Evolutionary conservation across 345 rosid species (phyloP).

Genomic region (Alliaria petiolata): DNA sequence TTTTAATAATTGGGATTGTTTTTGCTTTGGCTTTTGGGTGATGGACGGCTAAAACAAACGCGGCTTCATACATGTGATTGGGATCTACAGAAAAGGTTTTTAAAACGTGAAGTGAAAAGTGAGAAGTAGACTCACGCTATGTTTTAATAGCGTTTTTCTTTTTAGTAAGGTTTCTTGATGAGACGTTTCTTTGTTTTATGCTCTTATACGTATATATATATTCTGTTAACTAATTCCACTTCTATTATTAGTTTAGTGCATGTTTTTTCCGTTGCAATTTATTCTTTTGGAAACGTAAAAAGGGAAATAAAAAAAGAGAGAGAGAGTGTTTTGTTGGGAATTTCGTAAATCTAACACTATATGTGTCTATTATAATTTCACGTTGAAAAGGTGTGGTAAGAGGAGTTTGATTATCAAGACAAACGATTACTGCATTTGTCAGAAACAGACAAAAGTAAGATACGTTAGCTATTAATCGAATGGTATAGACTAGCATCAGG

Average conservation of each 20-base stretch:
- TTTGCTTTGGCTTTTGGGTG: background rate
- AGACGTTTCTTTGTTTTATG: conserved; percentile 13
- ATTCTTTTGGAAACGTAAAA: background rate
- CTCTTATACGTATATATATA: background rate
- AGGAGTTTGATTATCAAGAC: background rate
- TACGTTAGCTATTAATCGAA: background rate
- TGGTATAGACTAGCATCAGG: background rate
- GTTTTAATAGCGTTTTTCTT: conserved; percentile 4
- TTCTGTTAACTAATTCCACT: background rate
- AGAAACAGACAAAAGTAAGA: background rate
- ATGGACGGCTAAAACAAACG: conserved; percentile 30
- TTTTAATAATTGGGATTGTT: conserved; percentile 3
- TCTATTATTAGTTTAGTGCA: conserved; percentile 3
- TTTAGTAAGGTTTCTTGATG: conserved; percentile 2
- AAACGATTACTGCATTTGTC: background rate
- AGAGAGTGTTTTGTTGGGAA: background rate
- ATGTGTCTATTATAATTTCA: too few relatives aligned
- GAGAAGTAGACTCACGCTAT: conserved; percentile 23
- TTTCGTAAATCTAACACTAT: background rate
- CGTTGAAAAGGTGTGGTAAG: background rate
- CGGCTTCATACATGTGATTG: conserved; percentile 32
- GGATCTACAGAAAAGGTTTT: conserved; percentile 10
- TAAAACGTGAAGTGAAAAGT: conserved; percentile 29
- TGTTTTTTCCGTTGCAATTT: conserved; percentile 17
- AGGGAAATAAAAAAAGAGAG: background rate